Evolutionary conservation across 2,329 filamentous ascomycete species (phyloP).

Genomic region (Epichloe glyceriae): DNA sequence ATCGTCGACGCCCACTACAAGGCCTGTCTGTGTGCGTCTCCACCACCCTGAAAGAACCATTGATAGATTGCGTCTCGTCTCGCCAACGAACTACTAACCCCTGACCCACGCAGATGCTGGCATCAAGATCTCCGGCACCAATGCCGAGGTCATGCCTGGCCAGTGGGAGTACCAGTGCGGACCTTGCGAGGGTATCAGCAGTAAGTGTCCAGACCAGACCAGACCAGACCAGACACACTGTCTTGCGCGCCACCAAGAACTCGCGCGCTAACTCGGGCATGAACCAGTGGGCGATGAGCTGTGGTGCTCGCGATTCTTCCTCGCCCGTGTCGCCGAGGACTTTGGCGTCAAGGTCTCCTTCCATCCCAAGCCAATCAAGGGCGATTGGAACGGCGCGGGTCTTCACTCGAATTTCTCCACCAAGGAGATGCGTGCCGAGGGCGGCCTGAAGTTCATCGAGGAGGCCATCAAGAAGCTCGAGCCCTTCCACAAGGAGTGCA

Average conservation of each 20-base stretch:
- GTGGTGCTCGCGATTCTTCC: slow-evolving; percentile 74
- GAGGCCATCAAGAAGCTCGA: slow-evolving; percentile 72
- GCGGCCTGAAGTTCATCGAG: slow-evolving; percentile 94
- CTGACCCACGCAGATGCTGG: slow-evolving; percentile 42
- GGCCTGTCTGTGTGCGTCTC: slow-evolving; percentile 49
- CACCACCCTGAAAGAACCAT: no score
- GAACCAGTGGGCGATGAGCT: slow-evolving; percentile 78
- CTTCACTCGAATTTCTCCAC: slow-evolving; percentile 92
- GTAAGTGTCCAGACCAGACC: slow-evolving; percentile 41
- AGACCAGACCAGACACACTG: neutral
- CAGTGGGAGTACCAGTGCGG: slow-evolving; percentile 99
- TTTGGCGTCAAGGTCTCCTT: slow-evolving; percentile 94
- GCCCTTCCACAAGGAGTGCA: slow-evolving; percentile 68
- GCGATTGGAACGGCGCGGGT: slow-evolving; percentile 89
- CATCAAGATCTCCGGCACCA: slow-evolving; percentile 93
- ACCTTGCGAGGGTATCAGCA: slow-evolving; percentile 73
- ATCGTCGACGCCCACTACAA: slow-evolving; percentile 64
- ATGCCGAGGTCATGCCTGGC: slow-evolving; percentile 81
- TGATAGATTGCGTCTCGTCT: no score
- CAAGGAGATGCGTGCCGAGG: slow-evolving; percentile 74
- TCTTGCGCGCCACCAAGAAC: neutral
- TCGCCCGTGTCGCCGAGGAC: slow-evolving; percentile 84
- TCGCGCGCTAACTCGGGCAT: neutral
- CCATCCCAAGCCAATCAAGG: slow-evolving; percentile 87
- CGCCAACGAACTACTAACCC: neutral